Conservation (phyloP, 305 asterid species). For the Fraxinus floribunda region DNA sequence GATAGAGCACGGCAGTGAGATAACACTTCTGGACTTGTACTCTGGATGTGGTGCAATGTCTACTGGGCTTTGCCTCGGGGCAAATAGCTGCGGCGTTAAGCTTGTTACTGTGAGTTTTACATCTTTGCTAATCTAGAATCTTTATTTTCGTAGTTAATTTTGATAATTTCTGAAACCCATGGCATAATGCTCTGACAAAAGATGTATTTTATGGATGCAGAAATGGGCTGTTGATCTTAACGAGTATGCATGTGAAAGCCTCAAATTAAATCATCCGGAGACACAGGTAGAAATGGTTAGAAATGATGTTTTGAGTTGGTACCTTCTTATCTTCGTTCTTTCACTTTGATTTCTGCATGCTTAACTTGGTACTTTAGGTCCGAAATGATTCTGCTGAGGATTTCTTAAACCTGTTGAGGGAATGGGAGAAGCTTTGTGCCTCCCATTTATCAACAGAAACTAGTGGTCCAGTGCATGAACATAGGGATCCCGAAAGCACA, state of each 20-base stretch:
- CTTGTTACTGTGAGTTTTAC: constrained; percentile 50
- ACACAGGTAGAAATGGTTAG: constrained; percentile 43
- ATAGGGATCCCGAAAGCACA: neutral
- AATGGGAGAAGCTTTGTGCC: constrained; percentile 64
- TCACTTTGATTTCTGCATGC: neutral
- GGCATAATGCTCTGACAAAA: neutral
- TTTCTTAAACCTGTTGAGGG: constrained; percentile 49
- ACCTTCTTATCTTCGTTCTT: neutral
- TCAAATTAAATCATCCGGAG: constrained; percentile 61
- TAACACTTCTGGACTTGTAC: constrained; percentile 54
- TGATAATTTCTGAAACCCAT: neutral
- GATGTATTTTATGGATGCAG: constrained; percentile 29
- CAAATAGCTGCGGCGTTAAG: constrained; percentile 53
- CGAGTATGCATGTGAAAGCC: constrained; percentile 58
- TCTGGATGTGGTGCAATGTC: constrained; percentile 91
- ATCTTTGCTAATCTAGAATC: neutral
- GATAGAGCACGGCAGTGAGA: constrained; percentile 28
- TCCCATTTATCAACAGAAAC: constrained; percentile 28
- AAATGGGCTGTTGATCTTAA: constrained; percentile 76
- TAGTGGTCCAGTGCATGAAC: constrained; percentile 2
- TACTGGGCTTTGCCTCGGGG: constrained; percentile 73
- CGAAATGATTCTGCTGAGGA: constrained; percentile 64
- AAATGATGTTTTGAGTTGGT: neutral
- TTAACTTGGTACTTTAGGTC: constrained; percentile 34
- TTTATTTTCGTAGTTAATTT: neutral